Conservation (phyloP, 2,329 filamentous ascomycete genomes). For the Myriosclerotinia scirpicola region DNA sequence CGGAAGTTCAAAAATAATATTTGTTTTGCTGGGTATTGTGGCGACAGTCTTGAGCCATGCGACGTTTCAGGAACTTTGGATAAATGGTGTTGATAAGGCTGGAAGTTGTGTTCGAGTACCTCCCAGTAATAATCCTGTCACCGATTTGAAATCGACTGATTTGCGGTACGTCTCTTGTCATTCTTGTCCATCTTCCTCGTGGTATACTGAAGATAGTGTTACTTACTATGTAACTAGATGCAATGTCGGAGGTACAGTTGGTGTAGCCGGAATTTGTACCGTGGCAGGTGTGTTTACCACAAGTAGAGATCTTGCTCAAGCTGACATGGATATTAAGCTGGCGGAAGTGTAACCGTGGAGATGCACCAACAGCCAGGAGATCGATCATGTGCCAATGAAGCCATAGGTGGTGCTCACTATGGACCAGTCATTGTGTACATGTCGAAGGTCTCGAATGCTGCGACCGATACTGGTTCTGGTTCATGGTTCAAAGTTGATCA, state of each 20-base stretch:
- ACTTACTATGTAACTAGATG: constrained; percentile 45
- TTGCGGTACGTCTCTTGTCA: constrained; percentile 8
- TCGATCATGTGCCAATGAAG: constrained; percentile 48
- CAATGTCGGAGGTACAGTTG: constrained; percentile 44
- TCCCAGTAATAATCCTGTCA: constrained; percentile 52
- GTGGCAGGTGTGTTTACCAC: constrained; percentile 24
- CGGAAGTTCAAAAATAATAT: not conserved
- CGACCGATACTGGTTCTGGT: constrained; percentile 45
- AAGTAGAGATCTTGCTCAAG: not conserved
- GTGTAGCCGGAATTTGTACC: constrained; percentile 41
- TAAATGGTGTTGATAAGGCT: constrained; percentile 48
- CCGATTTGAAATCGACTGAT: constrained; percentile 49
- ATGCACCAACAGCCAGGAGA: constrained; percentile 56
- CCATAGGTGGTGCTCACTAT: constrained; percentile 55
- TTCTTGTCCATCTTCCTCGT: not conserved
- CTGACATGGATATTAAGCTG: constrained; percentile 32
- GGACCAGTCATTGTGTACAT: constrained; percentile 55
- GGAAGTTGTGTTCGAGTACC: constrained; percentile 51
- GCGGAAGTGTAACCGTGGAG: constrained; percentile 53
- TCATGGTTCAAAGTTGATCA: constrained; percentile 29
- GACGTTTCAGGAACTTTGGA: constrained; percentile 42
- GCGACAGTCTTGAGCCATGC: constrained; percentile 43
- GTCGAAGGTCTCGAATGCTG: constrained; percentile 50
- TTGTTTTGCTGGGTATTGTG: not conserved
- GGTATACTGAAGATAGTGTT: not conserved